Percentiles rank a stretch among this genome's conserved stretches.
Evolutionary conservation across 768 basidiomycete genomes (phyloP).

Genomic region (Mrakia hoshinonis): DNA sequence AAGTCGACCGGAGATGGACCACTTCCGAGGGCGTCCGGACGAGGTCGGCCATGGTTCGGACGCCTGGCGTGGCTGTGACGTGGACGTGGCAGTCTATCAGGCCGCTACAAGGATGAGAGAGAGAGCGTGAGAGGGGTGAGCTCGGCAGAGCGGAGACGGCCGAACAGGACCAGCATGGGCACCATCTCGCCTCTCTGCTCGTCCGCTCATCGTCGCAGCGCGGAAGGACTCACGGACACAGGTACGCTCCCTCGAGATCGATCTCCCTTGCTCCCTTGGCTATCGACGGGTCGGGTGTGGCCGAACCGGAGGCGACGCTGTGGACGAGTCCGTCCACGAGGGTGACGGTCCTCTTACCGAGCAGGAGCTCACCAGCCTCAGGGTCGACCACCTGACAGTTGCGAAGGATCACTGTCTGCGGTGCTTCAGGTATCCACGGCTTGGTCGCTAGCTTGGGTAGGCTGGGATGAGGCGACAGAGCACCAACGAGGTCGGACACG

Average conservation of each 20-base stretch:
- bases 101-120: constrained; percentile 34
- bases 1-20: constrained; percentile 42
- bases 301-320: background rate
- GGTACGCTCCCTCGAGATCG: constrained; percentile 42
- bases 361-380: constrained; percentile 33
- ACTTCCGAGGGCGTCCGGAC: constrained; percentile 16
- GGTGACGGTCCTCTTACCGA: constrained; percentile 36
- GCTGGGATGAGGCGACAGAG: too few species aligned
- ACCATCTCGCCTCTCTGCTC: background rate
- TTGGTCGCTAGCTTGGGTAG: constrained; percentile 45
- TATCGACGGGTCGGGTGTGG: background rate
- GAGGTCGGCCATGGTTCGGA: constrained; percentile 42
- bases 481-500: too few species aligned
- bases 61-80: constrained; percentile 45
- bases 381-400: constrained; percentile 43
- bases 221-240: constrained; percentile 39
- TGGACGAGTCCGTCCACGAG: constrained; percentile 24
- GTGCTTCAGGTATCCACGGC: constrained; percentile 40
- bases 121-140: background rate
- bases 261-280: constrained; percentile 26
- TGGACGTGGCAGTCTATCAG: constrained; percentile 48
- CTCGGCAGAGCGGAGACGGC: too few species aligned
- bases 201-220: too few species aligned
- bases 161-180: background rate
- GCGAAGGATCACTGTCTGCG: constrained; percentile 37